Percentiles rank a stretch among this genome's conserved stretches.
Conservation (phyloP, 1,139 yeast species). For the Williopsis jadinii region DNA sequence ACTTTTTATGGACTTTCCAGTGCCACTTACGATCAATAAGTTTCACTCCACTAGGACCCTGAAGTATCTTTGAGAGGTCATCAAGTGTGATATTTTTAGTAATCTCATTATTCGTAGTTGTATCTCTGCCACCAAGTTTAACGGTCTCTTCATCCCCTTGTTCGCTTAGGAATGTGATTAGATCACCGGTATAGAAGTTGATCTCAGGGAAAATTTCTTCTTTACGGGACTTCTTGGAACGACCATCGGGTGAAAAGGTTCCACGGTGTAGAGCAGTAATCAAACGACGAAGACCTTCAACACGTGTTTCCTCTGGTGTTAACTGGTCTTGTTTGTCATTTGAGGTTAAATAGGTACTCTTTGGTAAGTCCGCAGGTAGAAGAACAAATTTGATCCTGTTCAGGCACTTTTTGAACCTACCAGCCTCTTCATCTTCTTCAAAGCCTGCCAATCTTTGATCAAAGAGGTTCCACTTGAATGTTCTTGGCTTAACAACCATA, state of each 20-base stretch:
- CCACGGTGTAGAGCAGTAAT: conserved; percentile 63
- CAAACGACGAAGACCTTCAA: conserved; percentile 78
- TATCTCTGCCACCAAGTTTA: conserved; percentile 22
- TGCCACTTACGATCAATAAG: conserved; percentile 89
- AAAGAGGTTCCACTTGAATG: conserved; percentile 82
- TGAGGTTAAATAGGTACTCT: conserved; percentile 33
- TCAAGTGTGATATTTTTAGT: conserved; percentile 34
- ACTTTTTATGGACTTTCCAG: conserved; percentile 66
- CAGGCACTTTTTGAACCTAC: conserved; percentile 42
- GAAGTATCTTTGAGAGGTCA: conserved; percentile 60
- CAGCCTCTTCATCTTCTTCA: conserved; percentile 68
- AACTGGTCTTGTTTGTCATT: conserved; percentile 52
- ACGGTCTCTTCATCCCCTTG: conserved; percentile 18
- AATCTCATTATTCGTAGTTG: conserved; percentile 18
- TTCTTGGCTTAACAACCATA: conserved; percentile 42
- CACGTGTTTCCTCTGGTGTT: conserved; percentile 73
- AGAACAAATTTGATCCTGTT: conserved; percentile 76
- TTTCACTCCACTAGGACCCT: conserved; percentile 49
- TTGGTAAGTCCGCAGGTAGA: conserved; percentile 65
- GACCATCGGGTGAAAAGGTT: conserved; percentile 39
- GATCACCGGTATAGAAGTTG: conserved; percentile 79
- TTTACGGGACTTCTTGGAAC: conserved; percentile 26
- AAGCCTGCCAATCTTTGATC: conserved; percentile 91
- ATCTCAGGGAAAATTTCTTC: conserved; percentile 67
- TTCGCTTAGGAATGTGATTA: conserved; percentile 60